Evolutionary conservation across 2,329 filamentous ascomycete species (phyloP), one percentile per base, ranked within the genome.

Genomic region (Bipolaris zeicola): DNA sequence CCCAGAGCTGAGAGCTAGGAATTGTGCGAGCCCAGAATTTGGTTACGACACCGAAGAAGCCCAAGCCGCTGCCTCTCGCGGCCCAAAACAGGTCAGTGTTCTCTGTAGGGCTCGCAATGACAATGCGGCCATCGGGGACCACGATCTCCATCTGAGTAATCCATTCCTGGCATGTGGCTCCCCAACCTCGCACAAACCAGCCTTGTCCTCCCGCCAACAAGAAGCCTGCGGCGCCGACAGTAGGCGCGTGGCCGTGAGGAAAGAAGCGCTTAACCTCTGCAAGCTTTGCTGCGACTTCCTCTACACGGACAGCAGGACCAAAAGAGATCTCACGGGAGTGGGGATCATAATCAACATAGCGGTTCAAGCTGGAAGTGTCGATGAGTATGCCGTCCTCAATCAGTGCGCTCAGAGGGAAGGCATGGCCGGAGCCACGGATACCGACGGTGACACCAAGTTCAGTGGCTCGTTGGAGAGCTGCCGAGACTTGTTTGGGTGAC

Each of bases 11-110:
- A 20, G 34, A 38, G 26, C 50, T 45, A 28, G 52, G 54, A n/a
- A 63, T 61, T 10, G 62, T 64, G 2, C 58, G 43, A 7, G 36
- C 58, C 58, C 61, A 65, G 26, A 65, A 41, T 44, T 49, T 54
- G 8, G 61, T 63, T 22, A 65, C 50, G 3, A 65, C 61, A 24
- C 64, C 65, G 39, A 69, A 68, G 48, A 69, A 69, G 18, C 46
- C 64, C 22, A 71, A 68, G 0, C 75, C 75, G 8, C 70, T 71
- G 5, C 75, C 75, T 43, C 67, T 61, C 34, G 76, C 69, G 1
- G 67, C 75, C 75, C 75, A 77, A 56, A 73, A 77, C 8, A 77
- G 66, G 45, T 77, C 75, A 3, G 58, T 56, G 18, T 76, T 46
- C 26, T 72, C 57, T 3, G 55, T 68, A 16, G 54, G 46, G 8